These are phyloP conservation scores for Neurospora sp. DNA, from an alignment of 495 filamentous ascomycete species.

Conservation along the genomic window DNA sequence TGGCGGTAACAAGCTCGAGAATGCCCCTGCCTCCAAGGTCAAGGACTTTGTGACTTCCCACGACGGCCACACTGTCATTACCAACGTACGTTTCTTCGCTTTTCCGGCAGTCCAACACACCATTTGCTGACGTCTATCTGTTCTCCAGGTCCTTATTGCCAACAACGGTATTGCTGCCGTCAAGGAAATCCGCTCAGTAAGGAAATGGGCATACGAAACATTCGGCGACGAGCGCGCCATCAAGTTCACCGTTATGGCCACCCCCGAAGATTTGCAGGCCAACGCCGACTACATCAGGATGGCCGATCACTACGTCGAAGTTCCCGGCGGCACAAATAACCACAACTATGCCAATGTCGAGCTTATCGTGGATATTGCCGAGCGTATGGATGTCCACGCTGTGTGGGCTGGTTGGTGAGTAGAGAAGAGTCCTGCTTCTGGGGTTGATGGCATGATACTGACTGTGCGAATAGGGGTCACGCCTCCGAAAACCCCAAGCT, in stretches of 20 bases:
- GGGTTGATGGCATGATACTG: not conserved
- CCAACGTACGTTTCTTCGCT: slow-evolving; percentile 55
- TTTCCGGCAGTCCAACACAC: no score
- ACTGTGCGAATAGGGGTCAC: slow-evolving; percentile 60
- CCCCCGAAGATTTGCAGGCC: slow-evolving; percentile 93
- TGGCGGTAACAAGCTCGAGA: slow-evolving; percentile 77
- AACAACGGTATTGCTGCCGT: slow-evolving; percentile 99
- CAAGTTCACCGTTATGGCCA: slow-evolving; percentile 99
- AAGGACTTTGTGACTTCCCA: slow-evolving; percentile 89
- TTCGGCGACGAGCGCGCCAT: slow-evolving; percentile 97
- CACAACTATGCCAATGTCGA: slow-evolving; percentile 99
- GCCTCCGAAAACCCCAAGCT: slow-evolving; percentile 98
- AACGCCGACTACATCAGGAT: slow-evolving; percentile 99
- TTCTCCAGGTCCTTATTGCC: slow-evolving; percentile 80
- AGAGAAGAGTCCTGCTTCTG: slow-evolving; percentile 15
- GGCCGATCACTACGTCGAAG: slow-evolving; percentile 99
- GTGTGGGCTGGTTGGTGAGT: slow-evolving; percentile 95
- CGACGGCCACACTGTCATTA: slow-evolving; percentile 95
- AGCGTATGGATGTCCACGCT: slow-evolving; percentile 95
- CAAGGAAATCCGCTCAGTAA: slow-evolving; percentile 95
- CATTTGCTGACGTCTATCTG: not conserved
- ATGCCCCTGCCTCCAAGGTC: slow-evolving; percentile 66
- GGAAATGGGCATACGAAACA: slow-evolving; percentile 99
- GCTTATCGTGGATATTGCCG: slow-evolving; percentile 97
- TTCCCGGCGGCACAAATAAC: slow-evolving; percentile 99